A percentile compares a stretch with the other conserved stretches of the same genome.
phyloP scores from a whole-genome alignment of 1,139 yeast species.

The Schwanniomyces etchellsii region DNA sequence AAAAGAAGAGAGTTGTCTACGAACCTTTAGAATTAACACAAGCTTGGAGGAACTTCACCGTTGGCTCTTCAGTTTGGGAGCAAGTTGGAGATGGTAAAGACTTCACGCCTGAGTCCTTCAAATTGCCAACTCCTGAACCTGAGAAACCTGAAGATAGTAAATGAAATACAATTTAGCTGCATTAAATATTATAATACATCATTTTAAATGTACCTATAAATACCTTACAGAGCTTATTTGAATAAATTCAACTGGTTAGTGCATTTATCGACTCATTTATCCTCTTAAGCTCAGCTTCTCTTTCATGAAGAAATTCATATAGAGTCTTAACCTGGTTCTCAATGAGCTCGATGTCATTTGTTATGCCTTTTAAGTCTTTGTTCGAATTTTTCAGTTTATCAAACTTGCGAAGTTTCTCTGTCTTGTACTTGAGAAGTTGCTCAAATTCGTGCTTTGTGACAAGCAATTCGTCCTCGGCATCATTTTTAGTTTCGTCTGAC shows the following conservation, averaged over 20 bases:
- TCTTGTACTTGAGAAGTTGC: slow-evolving; percentile 72
- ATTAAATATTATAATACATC: slow-evolving; percentile 1
- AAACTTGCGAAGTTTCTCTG: slow-evolving; percentile 19
- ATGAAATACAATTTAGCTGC: slow-evolving; percentile 12
- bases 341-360: slow-evolving; percentile 58
- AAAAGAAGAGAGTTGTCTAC: slow-evolving; percentile 82
- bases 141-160: slow-evolving; percentile 44
- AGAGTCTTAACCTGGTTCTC: slow-evolving; percentile 60
- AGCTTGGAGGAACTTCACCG: slow-evolving; percentile 87
- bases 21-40: slow-evolving; percentile 89
- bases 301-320: slow-evolving; percentile 48
- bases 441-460: slow-evolving; percentile 69
- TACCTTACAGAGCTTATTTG: background rate
- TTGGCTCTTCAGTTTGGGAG: slow-evolving; percentile 88
- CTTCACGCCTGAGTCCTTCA: slow-evolving; percentile 73
- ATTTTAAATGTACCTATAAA: slow-evolving; percentile 1
- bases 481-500: slow-evolving; percentile 36
- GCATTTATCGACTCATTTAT: slow-evolving; percentile 39
- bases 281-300: slow-evolving; percentile 44
- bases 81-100: slow-evolving; percentile 87
- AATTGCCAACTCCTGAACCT: slow-evolving; percentile 77
- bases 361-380: slow-evolving; percentile 35
- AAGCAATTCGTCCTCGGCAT: slow-evolving; percentile 19
- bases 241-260: slow-evolving; percentile 10
- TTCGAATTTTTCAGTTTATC: slow-evolving; percentile 8